Conservation (phyloP, 495 filamentous ascomycete species). For the Aspergillus ellipticus region DNA sequence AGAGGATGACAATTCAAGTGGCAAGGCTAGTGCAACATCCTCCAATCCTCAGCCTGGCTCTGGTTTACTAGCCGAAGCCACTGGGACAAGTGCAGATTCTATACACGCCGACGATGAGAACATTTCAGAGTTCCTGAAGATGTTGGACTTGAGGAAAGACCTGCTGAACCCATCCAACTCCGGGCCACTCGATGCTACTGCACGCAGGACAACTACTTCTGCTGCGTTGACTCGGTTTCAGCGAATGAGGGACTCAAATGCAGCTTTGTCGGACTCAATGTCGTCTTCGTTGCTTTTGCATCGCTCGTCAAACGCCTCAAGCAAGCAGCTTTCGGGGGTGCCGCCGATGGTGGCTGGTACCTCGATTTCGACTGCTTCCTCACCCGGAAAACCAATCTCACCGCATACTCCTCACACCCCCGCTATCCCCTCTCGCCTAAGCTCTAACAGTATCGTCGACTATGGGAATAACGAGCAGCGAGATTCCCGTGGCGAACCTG, state of each 20-base stretch:
- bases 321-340: constrained; percentile 76
- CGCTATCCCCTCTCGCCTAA: constrained; percentile 86
- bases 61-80: constrained; percentile 72
- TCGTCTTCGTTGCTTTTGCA: constrained; percentile 78
- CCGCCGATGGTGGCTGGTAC: constrained; percentile 80
- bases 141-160: constrained; percentile 77
- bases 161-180: constrained; percentile 61
- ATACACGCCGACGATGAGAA: constrained; percentile 85
- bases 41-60: constrained; percentile 83
- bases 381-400: constrained; percentile 86
- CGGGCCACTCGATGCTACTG: constrained; percentile 53
- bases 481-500: constrained; percentile 27
- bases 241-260: constrained; percentile 80
- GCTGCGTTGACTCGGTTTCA: constrained; percentile 75
- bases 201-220: constrained; percentile 56
- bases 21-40: constrained; percentile 78
- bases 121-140: constrained; percentile 86
- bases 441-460: constrained; percentile 80
- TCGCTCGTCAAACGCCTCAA: constrained; percentile 78
- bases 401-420: constrained; percentile 94
- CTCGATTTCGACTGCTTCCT: constrained; percentile 80
- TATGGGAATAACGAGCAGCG: constrained; percentile 41
- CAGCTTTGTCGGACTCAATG: constrained; percentile 81
- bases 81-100: constrained; percentile 70
- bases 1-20: constrained; percentile 89